These are phyloP conservation scores for Leishmania lainsoni DNA, from an alignment of 208 protist genomes.

Conservation along the genomic window DNA sequence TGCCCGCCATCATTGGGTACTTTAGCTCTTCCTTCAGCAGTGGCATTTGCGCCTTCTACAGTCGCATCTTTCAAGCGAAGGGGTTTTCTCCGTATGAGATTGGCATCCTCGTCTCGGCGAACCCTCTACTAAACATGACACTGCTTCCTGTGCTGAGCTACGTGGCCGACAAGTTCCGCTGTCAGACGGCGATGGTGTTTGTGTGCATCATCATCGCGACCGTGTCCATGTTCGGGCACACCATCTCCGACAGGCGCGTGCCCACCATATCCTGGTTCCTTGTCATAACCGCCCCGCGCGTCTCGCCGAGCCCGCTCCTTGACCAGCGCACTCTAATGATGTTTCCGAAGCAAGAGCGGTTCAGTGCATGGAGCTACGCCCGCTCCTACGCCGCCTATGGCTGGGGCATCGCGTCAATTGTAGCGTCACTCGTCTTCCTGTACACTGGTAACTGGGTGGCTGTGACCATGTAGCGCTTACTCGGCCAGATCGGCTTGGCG, in stretches of 20 bases:
- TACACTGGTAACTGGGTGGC: constrained; percentile 27
- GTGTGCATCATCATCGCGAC: constrained; percentile 18
- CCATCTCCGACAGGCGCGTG: neutral
- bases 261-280: constrained; percentile 28
- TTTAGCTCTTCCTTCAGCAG: constrained; percentile 48
- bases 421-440: constrained; percentile 24
- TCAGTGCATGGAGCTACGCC: constrained; percentile 44
- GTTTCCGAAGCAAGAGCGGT: constrained; percentile 33
- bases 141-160: constrained; percentile 52
- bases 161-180: constrained; percentile 51
- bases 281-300: constrained; percentile 27
- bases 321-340: constrained; percentile 56
- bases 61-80: constrained; percentile 42
- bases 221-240: constrained; percentile 24
- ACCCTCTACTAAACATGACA: constrained; percentile 38
- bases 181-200: constrained; percentile 36
- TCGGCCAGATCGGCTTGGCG: constrained; percentile 40
- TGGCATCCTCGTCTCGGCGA: constrained; percentile 36
- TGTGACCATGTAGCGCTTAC: constrained; percentile 38
- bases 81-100: constrained; percentile 40
- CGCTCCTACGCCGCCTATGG: constrained; percentile 57
- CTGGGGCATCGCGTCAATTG: constrained; percentile 50
- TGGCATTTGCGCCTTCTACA: constrained; percentile 40
- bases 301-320: constrained; percentile 43
- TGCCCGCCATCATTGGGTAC: constrained; percentile 37